Evolutionary conservation across 83 land plant genomes (phyloP), one percentile per base, ranked within the genome.

Genomic region (Picea mariana): DNA sequence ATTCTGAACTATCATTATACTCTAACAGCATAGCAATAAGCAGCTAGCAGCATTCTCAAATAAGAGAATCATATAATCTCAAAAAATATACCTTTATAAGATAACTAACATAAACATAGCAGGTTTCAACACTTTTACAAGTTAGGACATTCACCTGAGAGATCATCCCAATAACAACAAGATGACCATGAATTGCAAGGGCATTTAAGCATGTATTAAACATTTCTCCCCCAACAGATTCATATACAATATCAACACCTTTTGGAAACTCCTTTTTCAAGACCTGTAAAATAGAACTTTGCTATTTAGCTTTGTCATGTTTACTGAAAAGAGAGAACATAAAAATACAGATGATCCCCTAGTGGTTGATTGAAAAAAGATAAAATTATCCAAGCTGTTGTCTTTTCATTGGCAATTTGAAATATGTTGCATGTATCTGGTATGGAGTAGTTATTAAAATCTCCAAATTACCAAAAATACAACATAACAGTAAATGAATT

Each of bases 221-320:
- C 99, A 98, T 98, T n/a, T 90, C 83, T 40, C 99, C 99, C 34
- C 99, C 99, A 79, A 98, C 99, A 84, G 97, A 94, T 83, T 98
- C 99, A 88, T 98, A 98, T 11, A 98, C 78, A 76, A 98, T 80
- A 73, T 98, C 91, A 44, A 98, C 82, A 60, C 99, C 99, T 79
- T 90, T 94, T 2, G 97, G 90, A 69, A 86, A 98, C 81, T 98
- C 67, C 78, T 82, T 88, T 87, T 94, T 94, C 83, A 98, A 79
- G 59, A 98, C 99, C 99, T 52, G 82, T 24, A 64, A 16, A 21
- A n/a, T 16, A 18, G 9, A 20, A 24, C 59, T 24, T 31, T 24
- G 15, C 17, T 34, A 20, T 31, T 34, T 20, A 79, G 15, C 12
- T 23, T 60, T 8, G 52, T 79, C 66, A 15, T 62, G 38, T 79